phyloP scores from a whole-genome alignment of 176 grass and related monocot species.

The Ensete glaucum region DNA sequence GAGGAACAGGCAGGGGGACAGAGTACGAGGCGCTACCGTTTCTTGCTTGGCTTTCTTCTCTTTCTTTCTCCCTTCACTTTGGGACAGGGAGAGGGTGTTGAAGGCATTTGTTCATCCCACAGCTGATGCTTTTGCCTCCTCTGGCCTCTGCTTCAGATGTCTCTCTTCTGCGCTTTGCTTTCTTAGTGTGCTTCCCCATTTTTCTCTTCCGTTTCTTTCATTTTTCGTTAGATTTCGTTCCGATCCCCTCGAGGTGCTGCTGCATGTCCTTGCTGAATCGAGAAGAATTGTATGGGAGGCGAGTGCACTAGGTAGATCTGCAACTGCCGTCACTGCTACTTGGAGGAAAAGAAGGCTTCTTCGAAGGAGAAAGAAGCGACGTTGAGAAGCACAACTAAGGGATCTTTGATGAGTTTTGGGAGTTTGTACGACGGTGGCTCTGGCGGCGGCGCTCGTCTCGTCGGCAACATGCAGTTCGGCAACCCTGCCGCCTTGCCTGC shows the following conservation, averaged over 20 bases:
- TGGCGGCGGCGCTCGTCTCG: background rate
- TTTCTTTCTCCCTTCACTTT: conserved; percentile 10
- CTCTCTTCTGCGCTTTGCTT: background rate
- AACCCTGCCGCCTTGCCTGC: background rate
- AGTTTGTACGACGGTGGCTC: conserved; percentile 31
- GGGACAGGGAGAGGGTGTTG: conserved; percentile 7
- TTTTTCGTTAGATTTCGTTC: background rate
- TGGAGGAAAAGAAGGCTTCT: too few relatives aligned
- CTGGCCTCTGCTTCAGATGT: background rate
- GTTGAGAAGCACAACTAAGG: background rate
- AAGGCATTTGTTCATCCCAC: conserved; percentile 8
- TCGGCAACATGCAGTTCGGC: conserved; percentile 2
- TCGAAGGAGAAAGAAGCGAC: conserved; percentile 1
- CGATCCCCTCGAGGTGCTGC: too few relatives aligned
- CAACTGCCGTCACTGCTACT: conserved; percentile 28
- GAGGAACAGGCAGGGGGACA: background rate
- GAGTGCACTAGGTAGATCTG: too few relatives aligned
- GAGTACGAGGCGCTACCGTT: conserved; percentile 10
- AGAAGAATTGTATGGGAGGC: too few relatives aligned
- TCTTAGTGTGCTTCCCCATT: background rate
- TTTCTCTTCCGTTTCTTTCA: background rate
- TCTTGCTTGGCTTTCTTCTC: conserved; percentile 8
- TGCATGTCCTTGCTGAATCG: background rate
- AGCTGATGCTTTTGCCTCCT: conserved; percentile 1
- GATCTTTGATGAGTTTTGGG: conserved; percentile 35